Evolutionary conservation across 2,329 filamentous ascomycete genomes (phyloP), one percentile per base, ranked within the genome.

Genomic region (Conoideocrella luteorostrata): DNA sequence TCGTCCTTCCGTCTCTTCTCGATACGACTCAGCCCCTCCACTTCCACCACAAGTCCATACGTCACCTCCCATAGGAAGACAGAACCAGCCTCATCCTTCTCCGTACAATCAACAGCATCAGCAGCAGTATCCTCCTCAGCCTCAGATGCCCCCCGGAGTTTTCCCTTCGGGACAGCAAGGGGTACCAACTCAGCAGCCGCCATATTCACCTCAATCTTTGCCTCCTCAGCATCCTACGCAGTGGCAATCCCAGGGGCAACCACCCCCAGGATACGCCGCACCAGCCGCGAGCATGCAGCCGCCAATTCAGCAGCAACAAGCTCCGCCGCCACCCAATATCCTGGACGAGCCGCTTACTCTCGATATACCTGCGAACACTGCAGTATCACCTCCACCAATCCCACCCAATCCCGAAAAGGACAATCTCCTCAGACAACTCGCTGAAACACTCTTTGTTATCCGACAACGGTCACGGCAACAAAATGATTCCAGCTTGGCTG

Each of bases 341-440:
- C 71, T 82, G 53, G 77, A 81, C 48, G 75, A 77, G 43, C 76
- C 78, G 24, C 62, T 80, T 12, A 71, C 71, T 9, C 62, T 78
- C 20, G 55, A 69, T 13, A 66, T 76, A 11, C 71, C 77, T 3
- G 64, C 70, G 1, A 61, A 67, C 4, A 66, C 70, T 1, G 67
- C 74, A 18, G 60, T 80, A 7, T 74, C 84, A 5, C 80, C 88
- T 1, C 91, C 93, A 1, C 90, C 91, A 0, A 88, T 96, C 24
- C 91, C 93, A 0, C 90, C 89, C 0, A 98, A 98, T 56, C 93
- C 93, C 1, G 88, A 97, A 65, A 96, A 95, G 61, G 89, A 97
- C 62, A 84, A 86, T 17, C 77, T 97, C 13, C 74, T 95, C 3
- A 76, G 77, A 42, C 85, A 89, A 35, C 76, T 97, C 23, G 88